Conservation (phyloP, 352 stramenopile species). For the Phytopythium boreale region DNA sequence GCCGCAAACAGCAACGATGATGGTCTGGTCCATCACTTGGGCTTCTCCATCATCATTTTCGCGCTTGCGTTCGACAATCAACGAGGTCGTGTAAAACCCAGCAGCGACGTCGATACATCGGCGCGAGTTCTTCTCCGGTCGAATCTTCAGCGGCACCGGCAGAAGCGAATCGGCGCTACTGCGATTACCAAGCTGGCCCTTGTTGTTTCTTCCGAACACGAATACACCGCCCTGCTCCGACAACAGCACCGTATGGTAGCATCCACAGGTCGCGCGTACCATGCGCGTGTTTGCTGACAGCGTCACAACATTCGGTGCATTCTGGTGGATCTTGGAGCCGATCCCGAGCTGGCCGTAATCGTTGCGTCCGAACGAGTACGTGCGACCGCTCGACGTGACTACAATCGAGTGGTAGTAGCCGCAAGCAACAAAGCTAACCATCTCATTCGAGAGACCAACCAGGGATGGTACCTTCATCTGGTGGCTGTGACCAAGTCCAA, state of each 20-base stretch:
- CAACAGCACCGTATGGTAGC: constrained; percentile 83
- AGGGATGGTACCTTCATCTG: constrained; percentile 69
- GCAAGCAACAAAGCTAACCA: constrained; percentile 78
- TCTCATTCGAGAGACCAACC: constrained; percentile 61
- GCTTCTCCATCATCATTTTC: constrained; percentile 76
- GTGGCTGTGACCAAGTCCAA: constrained; percentile 74
- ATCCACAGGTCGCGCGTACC: constrained; percentile 73
- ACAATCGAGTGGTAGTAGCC: constrained; percentile 85
- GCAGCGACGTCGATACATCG: constrained; percentile 79
- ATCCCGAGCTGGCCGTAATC: constrained; percentile 88
- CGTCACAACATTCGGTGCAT: constrained; percentile 59
- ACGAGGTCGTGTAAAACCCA: constrained; percentile 85
- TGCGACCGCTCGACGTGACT: constrained; percentile 59
- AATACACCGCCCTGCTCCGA: constrained; percentile 84
- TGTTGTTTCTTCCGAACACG: constrained; percentile 88
- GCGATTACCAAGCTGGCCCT: constrained; percentile 84
- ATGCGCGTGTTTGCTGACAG: constrained; percentile 72
- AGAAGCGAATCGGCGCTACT: constrained; percentile 79
- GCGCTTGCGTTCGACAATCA: constrained; percentile 82
- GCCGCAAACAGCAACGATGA: constrained; percentile 64
- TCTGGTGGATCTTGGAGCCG: constrained; percentile 84
- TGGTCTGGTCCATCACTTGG: constrained; percentile 60
- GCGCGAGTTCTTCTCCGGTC: constrained; percentile 73
- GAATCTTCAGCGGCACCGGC: constrained; percentile 79
- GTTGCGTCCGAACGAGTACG: constrained; percentile 83